Evolutionary conservation across 1,284 basidiomycete species (phyloP).

Genomic region (Neonothopanus nambi): DNA sequence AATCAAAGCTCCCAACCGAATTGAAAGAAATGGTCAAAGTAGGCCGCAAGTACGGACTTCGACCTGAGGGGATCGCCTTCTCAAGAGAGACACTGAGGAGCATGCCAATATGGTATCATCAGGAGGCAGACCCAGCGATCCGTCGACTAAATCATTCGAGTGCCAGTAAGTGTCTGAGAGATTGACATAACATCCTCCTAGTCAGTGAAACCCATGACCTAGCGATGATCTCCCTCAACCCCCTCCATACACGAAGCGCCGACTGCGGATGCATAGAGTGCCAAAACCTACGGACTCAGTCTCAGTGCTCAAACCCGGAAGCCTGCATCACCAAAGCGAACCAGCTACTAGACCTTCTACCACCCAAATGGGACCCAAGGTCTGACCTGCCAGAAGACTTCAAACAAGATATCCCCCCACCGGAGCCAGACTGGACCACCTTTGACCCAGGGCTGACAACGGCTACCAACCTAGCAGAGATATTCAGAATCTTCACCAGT

Average conservation of each 20-base stretch:
- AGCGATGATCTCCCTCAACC: background rate
- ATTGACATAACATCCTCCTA: background rate
- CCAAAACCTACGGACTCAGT: background rate
- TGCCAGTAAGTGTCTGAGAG: conserved; percentile 1
- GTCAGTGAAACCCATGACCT: conserved; percentile 4
- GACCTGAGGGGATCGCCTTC: conserved; percentile 18
- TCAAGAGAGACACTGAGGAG: conserved; percentile 9
- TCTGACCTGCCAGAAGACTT: conserved; percentile 16
- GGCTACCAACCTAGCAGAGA: conserved; percentile 8
- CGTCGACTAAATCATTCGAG: background rate
- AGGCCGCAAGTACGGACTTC: conserved; percentile 21
- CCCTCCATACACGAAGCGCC: background rate
- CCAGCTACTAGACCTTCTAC: conserved; percentile 11
- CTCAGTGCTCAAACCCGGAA: conserved; percentile 3
- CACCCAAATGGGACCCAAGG: conserved; percentile 12
- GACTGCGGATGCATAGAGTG: conserved; percentile 8
- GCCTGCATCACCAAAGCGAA: conserved; percentile 7
- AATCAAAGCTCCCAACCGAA: conserved; percentile 4
- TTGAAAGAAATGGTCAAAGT: conserved; percentile 16
- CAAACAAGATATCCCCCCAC: conserved; percentile 2
- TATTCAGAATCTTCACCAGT: conserved; percentile 20
- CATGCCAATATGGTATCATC: conserved; percentile 30
- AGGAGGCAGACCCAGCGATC: conserved; percentile 1
- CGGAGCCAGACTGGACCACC: background rate
- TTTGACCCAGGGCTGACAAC: conserved; percentile 16